Percentiles rank a stretch among this genome's conserved stretches.
Conservation (phyloP, 2,329 filamentous ascomycete genomes). For the Lecanoromycetidae sp. region DNA sequence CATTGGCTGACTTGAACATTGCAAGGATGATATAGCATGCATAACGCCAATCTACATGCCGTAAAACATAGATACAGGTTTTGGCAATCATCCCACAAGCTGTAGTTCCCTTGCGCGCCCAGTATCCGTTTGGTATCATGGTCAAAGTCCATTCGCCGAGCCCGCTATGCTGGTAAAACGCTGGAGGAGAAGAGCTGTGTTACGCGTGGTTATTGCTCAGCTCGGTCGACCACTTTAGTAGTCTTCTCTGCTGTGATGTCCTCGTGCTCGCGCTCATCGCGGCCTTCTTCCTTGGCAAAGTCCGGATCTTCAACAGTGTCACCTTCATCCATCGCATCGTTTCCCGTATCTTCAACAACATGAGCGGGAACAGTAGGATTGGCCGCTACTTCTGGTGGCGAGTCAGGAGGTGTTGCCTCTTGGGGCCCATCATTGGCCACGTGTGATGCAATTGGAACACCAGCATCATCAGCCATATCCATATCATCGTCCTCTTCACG, state of each 20-base stretch:
- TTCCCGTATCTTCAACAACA: conserved; percentile 8
- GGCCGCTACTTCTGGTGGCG: conserved; percentile 9
- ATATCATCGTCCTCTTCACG: conserved; percentile 19
- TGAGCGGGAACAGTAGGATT: conserved; percentile 9
- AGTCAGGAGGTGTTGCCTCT: conserved; percentile 18
- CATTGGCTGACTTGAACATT: no score
- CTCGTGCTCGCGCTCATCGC: conserved; percentile 10
- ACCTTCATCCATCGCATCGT: conserved; percentile 17
- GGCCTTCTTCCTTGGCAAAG: conserved; percentile 12
- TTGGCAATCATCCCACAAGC: no score
- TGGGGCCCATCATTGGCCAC: conserved; percentile 11
- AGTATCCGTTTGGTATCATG: no score
- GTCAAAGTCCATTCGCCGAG: no score
- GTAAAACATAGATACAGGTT: no score
- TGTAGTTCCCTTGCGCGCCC: no score
- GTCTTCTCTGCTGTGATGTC: conserved; percentile 13
- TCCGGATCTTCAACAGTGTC: conserved; percentile 13
- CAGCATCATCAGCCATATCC: conserved; percentile 18
- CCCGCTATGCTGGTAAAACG: no score
- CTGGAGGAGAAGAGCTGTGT: conserved; percentile 81
- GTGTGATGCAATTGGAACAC: conserved; percentile 1
- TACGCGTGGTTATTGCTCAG: conserved; percentile 70
- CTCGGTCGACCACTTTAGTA: conserved; percentile 10
- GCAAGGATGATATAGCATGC: no score
- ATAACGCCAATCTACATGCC: no score